Base-by-base conservation (phyloP, 345 rosid genomes). In the Lagerstroemia speciosa region DNA sequence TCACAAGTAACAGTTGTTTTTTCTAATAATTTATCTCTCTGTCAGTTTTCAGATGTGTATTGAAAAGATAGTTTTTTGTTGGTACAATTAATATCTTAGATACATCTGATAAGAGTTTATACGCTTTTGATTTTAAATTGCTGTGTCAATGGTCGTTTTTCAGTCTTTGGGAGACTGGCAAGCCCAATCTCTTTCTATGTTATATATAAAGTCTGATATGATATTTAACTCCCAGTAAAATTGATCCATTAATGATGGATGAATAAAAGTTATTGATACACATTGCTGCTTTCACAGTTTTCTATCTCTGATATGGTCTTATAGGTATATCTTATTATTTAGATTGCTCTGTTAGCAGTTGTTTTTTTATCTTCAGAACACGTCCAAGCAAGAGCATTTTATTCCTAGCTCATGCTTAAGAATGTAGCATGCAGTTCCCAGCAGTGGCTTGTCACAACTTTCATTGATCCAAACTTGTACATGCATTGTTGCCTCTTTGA, bases 1-100 rank as follows among this genome's bases (percentile, higher is more conserved):
- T 67, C 98, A 95, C 94, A 95, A 88, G 99, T 95, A 90, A 84
- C 48, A 30, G 37, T 76, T 70, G 33, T 17, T 4, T 75, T 72
- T n/a, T 43, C 40, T 30, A 55, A 46, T 46, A 10, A 15, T 36
- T 43, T 33, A 48, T 67, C 1, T 31, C 27, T 9, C 29, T 3
- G 3, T 34, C 15, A 45, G 30, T 31, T 41, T 33, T 31, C 45
- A 41, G 26, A 26, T 46, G 31, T 14, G 32, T 22, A 67, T 24
- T 33, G 0, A 41, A 20, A 22, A 15, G 22, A 10, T 33, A 46
- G 30, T 20, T 58, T 16, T 27, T 53, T 8, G 60, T n/a, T 24
- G 14, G 8, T 53, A 22, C 24, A 22, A 53, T 58, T 58, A 12
- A 27, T 14, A 14, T 58, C 7, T 30, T 11, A 58, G 34, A 58